Evolutionary conservation across 108 stramenopile species (phyloP), one percentile per base, ranked within the genome.

Genomic region (Cyclostephanos invisitatus): DNA sequence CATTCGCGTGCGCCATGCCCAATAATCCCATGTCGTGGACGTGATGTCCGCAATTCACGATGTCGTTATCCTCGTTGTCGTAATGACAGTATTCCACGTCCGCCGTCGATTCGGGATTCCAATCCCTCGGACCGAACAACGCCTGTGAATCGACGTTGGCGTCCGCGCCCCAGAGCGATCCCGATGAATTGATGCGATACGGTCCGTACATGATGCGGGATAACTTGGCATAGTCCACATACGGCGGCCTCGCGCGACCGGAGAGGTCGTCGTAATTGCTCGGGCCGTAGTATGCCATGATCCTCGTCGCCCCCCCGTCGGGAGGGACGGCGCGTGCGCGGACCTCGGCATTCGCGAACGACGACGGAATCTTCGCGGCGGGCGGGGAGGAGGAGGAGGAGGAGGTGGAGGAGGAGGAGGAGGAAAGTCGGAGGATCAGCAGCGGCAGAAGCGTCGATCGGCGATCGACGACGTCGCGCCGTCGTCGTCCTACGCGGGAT

Each of bases 1-100:
- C 78, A 60, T 60, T 62, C 59, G 51, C 42, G 32, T 74, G 78
- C 6, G 49, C 44, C n/a, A 22, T 21, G 8, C 76, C 60, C 22
- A 77, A 55, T 37, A 77, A 49, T 10, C 76, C 76, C 48, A 50
- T 28, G 21, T 75, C 74, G 51, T 55, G 50, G 51, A 59, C 22
- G 49, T 75, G 50, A 58, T 50, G 56, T 12, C 18, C 65, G 17
- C 73, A 74, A 38, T 20, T 55, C 32, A 32, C 4, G 14, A 57
- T 27, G 12, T 47, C 9, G 21, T 60, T 27, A 24, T 48, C 56
- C 3, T 14, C 1, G 10, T n/a, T 24, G 14, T 47, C 10, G 12
- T 37, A 42, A 46, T 60, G 58, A 25, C 69, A 70, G 59, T 59
- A 70, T 29, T 32, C 32, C 32, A 32, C 4, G 32, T 32, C 32